Conservation (phyloP, 176 grass and related monocot species). For the Eleusine indica region DNA sequence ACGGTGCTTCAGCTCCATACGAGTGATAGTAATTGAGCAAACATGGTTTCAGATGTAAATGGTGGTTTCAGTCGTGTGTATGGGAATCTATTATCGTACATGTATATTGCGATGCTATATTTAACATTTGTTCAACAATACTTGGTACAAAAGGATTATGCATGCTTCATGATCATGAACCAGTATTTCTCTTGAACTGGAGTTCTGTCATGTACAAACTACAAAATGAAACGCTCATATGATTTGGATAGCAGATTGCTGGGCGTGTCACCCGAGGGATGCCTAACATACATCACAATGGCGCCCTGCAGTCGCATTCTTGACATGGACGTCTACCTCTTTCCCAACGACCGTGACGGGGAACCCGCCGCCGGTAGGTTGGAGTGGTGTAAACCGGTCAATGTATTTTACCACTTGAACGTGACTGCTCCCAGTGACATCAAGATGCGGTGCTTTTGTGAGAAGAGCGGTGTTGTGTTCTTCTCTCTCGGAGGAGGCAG, state of each 20-base stretch:
- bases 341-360: too few relatives aligned
- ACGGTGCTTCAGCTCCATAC: neutral
- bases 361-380: too few relatives aligned
- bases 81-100: neutral
- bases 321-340: too few relatives aligned
- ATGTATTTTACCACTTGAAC: too few relatives aligned
- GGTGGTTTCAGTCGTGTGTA: neutral
- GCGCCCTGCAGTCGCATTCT: too few relatives aligned
- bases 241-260: neutral
- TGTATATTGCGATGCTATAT: conserved; percentile 12
- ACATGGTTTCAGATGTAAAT: conserved; percentile 15
- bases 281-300: too few relatives aligned
- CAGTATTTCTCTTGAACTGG: neutral
- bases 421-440: too few relatives aligned
- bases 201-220: neutral
- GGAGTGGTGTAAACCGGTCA: too few relatives aligned
- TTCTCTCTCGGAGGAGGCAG: too few relatives aligned
- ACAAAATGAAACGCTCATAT: neutral
- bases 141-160: neutral
- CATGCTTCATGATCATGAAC: neutral
- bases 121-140: neutral
- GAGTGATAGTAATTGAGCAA: conserved; percentile 1
- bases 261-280: too few relatives aligned
- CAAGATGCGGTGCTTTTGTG: too few relatives aligned
- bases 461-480: too few relatives aligned